These are phyloP conservation scores for Medicago ruthenica DNA, from an alignment of 306 rosid genomes.

Conservation along the genomic window DNA sequence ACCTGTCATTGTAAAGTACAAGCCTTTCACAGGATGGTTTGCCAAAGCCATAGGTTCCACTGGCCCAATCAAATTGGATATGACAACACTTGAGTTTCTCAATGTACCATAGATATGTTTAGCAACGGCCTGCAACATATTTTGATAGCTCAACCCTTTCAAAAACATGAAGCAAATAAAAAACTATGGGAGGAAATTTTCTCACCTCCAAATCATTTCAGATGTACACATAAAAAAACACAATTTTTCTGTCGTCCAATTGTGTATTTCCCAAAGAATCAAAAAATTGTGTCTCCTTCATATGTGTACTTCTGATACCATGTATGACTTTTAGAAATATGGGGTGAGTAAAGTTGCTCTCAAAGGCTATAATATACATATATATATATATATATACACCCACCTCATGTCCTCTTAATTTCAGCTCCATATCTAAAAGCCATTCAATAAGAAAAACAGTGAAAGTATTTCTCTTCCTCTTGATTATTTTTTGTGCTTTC, in stretches of 20 bases:
- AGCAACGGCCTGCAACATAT: slow-evolving; percentile 50
- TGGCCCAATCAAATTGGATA: slow-evolving; percentile 61
- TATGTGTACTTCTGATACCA: not conserved
- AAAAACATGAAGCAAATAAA: not conserved
- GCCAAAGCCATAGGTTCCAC: slow-evolving; percentile 54
- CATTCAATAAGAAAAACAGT: slow-evolving; percentile 44
- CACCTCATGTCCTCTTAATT: slow-evolving; percentile 62
- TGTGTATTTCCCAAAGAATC: too few species aligned
- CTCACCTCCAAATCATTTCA: too few species aligned
- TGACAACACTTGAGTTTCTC: slow-evolving; percentile 48
- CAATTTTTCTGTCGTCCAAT: too few species aligned
- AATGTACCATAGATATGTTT: slow-evolving; percentile 39
- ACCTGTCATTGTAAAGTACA: slow-evolving; percentile 49
- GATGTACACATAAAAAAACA: too few species aligned
- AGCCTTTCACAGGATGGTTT: slow-evolving; percentile 52
- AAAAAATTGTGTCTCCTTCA: too few species aligned
- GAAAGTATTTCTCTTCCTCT: slow-evolving; percentile 56
- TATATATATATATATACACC: not conserved
- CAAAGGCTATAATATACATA: too few species aligned
- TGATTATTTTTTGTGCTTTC: slow-evolving; percentile 44
- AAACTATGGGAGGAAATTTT: too few species aligned
- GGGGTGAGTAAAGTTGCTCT: not conserved
- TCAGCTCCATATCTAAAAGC: slow-evolving; percentile 50
- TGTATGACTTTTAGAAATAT: too few species aligned
- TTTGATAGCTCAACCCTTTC: not conserved